Conservation (phyloP, 2,329 filamentous ascomycete species). For the Spiromastix sp. region DNA sequence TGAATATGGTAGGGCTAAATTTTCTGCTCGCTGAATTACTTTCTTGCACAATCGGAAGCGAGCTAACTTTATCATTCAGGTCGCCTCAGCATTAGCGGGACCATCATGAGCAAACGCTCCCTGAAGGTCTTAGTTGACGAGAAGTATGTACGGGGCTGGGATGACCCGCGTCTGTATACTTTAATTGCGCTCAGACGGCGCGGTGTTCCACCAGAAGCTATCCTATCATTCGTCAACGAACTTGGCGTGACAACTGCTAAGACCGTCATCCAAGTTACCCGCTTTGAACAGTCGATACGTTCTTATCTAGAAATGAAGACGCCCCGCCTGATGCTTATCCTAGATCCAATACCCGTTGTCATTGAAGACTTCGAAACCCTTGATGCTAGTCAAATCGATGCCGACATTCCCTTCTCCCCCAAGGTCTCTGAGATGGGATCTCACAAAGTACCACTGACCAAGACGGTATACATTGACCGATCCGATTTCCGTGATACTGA, state of each 20-base stretch:
- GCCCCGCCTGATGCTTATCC: slow-evolving; percentile 77
- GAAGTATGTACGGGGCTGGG: slow-evolving; percentile 74
- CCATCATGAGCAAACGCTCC: slow-evolving; percentile 77
- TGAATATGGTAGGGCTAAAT: slow-evolving; percentile 36
- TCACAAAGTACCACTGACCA: slow-evolving; percentile 56
- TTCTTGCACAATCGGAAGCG: too few species aligned
- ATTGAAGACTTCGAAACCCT: slow-evolving; percentile 56
- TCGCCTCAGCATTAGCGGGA: slow-evolving; percentile 69
- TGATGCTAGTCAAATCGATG: slow-evolving; percentile 53
- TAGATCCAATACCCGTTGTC: slow-evolving; percentile 73
- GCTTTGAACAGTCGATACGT: slow-evolving; percentile 79
- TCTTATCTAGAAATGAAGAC: slow-evolving; percentile 81
- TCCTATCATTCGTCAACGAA: slow-evolving; percentile 83
- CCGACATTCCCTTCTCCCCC: slow-evolving; percentile 61
- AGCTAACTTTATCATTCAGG: slow-evolving; percentile 38
- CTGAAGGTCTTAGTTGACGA: slow-evolving; percentile 69
- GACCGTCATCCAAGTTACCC: slow-evolving; percentile 66
- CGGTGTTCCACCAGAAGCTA: slow-evolving; percentile 77
- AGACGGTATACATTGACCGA: slow-evolving; percentile 75
- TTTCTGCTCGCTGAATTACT: neutral
- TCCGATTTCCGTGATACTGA: slow-evolving; percentile 66
- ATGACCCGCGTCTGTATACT: slow-evolving; percentile 84
- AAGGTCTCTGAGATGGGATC: slow-evolving; percentile 8
- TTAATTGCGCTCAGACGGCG: slow-evolving; percentile 73
- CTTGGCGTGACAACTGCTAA: slow-evolving; percentile 78